phyloP scores from a whole-genome alignment of 768 basidiomycete genomes.

The Russula ochroleuca region DNA sequence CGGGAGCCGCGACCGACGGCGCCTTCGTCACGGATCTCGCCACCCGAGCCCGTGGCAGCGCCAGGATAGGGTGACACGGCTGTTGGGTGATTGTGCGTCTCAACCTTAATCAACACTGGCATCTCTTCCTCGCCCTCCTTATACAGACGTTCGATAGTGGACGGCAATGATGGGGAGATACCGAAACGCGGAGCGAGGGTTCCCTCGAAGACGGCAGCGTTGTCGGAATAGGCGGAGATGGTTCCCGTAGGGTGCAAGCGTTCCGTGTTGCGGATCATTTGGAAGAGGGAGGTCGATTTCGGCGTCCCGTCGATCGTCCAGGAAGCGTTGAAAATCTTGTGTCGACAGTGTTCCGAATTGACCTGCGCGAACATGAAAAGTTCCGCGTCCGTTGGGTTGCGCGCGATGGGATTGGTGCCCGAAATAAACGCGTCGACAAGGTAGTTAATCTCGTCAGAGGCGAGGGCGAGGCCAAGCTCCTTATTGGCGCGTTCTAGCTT shows the following conservation, averaged over 20 bases:
- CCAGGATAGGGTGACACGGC: slow-evolving; percentile 98
- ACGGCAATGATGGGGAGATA: slow-evolving; percentile 35
- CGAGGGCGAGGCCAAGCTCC: slow-evolving; percentile 84
- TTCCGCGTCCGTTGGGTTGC: slow-evolving; percentile 95
- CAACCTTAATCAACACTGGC: slow-evolving; percentile 93
- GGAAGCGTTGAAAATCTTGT: slow-evolving; percentile 98
- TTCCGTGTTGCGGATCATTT: slow-evolving; percentile 98
- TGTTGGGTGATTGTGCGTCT: slow-evolving; percentile 98
- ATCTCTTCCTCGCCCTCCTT: slow-evolving; percentile 57
- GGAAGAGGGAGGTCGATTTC: slow-evolving; percentile 75
- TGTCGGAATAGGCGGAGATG: slow-evolving; percentile 96
- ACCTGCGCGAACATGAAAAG: slow-evolving; percentile 99
- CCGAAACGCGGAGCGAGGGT: slow-evolving; percentile 71
- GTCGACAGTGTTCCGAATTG: slow-evolving; percentile 99
- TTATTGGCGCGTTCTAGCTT: slow-evolving; percentile 75
- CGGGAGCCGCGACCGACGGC: slow-evolving; percentile 92
- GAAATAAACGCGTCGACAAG: slow-evolving; percentile 83
- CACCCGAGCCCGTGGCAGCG: slow-evolving; percentile 97
- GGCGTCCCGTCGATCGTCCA: slow-evolving; percentile 81
- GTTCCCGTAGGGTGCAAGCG: slow-evolving; percentile 68
- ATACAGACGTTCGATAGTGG: slow-evolving; percentile 43
- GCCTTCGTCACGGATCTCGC: slow-evolving; percentile 97
- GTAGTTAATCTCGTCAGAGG: slow-evolving; percentile 83
- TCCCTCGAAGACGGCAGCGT: slow-evolving; percentile 91
- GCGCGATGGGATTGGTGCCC: slow-evolving; percentile 58